Percentiles rank a stretch among this genome's conserved stretches.
These are phyloP conservation scores for Diplodia scrobiculata DNA, from an alignment of 2,329 filamentous ascomycete species.

Conservation along the genomic window DNA sequence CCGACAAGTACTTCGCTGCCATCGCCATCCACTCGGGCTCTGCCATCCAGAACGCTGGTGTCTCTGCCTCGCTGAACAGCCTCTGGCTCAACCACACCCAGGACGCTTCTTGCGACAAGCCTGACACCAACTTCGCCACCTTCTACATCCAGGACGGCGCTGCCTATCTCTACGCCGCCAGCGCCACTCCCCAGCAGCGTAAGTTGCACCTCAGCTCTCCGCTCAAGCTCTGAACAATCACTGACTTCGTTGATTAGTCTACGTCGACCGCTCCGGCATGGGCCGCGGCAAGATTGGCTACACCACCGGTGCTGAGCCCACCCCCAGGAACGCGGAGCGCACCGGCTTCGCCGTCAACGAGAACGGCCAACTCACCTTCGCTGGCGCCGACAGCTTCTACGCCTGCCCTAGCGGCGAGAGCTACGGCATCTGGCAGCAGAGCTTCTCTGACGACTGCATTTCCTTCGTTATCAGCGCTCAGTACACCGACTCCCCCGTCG, in stretches of 20 bases:
- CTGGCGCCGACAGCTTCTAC: slow-evolving; percentile 47
- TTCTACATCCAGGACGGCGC: slow-evolving; percentile 55
- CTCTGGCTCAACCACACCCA: slow-evolving; percentile 52
- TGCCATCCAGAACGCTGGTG: slow-evolving; percentile 51
- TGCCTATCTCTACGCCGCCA: slow-evolving; percentile 53
- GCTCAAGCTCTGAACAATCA: no score
- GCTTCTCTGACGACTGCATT: slow-evolving; percentile 19
- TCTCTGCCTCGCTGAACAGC: slow-evolving; percentile 51
- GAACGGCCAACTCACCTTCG: slow-evolving; percentile 52
- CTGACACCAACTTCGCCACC: slow-evolving; percentile 48
- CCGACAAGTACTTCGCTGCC: slow-evolving; percentile 50
- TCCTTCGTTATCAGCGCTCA: slow-evolving; percentile 1
- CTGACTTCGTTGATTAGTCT: neutral
- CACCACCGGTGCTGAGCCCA: slow-evolving; percentile 49
- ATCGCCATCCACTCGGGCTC: slow-evolving; percentile 56
- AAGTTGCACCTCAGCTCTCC: no score
- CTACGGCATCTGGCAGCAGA: slow-evolving; percentile 39
- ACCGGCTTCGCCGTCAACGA: slow-evolving; percentile 52
- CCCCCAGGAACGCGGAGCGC: slow-evolving; percentile 51
- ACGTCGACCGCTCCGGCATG: slow-evolving; percentile 33
- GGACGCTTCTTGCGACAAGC: slow-evolving; percentile 53
- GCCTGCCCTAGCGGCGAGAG: slow-evolving; percentile 55
- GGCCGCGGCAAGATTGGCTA: slow-evolving; percentile 59
- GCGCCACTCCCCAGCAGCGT: slow-evolving; percentile 54
- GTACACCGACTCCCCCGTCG: slow-evolving; percentile 5